Conservation (phyloP, 768 basidiomycete species). For the Cystobasidiopsis lactophilus region DNA sequence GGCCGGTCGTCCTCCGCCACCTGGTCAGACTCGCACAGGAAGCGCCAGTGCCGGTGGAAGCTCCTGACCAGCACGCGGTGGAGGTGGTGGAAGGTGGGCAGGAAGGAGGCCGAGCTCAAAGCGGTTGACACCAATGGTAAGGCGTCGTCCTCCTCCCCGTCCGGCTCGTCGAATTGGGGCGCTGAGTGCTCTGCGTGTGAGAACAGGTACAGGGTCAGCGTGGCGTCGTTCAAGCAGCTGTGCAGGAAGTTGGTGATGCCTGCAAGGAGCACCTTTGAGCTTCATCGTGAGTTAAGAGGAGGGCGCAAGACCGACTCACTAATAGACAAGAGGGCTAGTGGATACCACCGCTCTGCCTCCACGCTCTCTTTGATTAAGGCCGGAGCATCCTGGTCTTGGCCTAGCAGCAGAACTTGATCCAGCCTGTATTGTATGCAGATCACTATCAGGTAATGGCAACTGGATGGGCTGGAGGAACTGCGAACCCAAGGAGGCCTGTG, state of each 20-base stretch:
- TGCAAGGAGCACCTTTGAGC: neutral
- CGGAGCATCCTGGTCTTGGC: too few relatives aligned
- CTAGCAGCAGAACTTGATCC: neutral
- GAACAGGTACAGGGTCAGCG: neutral
- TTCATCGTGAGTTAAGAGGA: neutral
- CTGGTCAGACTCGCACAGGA: neutral
- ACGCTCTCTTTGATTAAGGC: too few relatives aligned
- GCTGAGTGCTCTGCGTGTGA: too few relatives aligned
- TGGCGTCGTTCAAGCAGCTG: neutral
- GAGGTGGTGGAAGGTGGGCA: neutral
- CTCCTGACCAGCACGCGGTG: neutral
- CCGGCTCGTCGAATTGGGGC: neutral
- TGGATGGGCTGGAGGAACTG: too few relatives aligned
- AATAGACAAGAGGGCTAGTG: neutral
- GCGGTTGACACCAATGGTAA: too few relatives aligned
- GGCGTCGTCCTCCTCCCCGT: neutral
- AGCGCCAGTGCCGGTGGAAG: neutral
- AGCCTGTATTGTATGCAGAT: neutral
- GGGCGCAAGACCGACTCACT: neutral
- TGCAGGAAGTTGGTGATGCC: neutral
- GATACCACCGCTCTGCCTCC: slow-evolving; percentile 1
- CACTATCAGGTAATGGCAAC: too few relatives aligned
- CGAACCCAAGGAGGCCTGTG: neutral
- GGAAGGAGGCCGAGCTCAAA: too few relatives aligned
- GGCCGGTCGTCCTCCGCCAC: neutral